These are phyloP conservation scores for Fusarium multiceps DNA, from an alignment of 2,329 filamentous ascomycete genomes.

Conservation along the genomic window DNA sequence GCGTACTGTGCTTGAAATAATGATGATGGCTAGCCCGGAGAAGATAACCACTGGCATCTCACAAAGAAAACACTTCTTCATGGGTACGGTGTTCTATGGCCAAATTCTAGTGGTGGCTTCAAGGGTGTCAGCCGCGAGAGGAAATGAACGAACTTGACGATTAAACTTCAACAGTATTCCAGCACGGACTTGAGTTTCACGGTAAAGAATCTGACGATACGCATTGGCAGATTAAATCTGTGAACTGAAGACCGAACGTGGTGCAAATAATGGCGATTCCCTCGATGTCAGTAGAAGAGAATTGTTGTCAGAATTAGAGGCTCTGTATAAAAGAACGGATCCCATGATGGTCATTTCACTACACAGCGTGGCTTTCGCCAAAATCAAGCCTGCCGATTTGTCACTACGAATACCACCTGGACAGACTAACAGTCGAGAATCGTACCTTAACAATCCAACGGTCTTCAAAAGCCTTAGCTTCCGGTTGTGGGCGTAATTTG, in stretches of 20 bases:
- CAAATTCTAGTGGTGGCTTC: background rate
- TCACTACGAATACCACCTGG: background rate
- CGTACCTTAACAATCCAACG: too few relatives aligned
- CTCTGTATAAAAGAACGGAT: background rate
- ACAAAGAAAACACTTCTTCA: background rate
- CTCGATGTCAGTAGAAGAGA: background rate
- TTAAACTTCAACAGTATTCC: too few relatives aligned
- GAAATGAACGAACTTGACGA: background rate
- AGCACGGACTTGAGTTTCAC: too few relatives aligned
- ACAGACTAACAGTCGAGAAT: background rate
- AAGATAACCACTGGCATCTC: background rate
- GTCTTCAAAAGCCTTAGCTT: background rate
- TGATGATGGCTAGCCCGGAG: background rate
- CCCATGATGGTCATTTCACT: background rate
- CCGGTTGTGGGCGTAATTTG: background rate
- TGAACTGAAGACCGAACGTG: background rate
- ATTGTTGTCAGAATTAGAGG: background rate
- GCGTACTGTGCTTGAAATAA: background rate
- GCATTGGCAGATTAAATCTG: background rate
- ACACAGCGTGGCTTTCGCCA: background rate
- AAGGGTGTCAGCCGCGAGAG: background rate
- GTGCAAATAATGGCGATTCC: too few relatives aligned
- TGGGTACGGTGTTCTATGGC: background rate
- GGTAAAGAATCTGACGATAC: background rate
- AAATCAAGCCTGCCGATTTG: background rate